Conservation (phyloP, 2,329 filamentous ascomycete species). For the Tetracladium maxilliforme region DNA sequence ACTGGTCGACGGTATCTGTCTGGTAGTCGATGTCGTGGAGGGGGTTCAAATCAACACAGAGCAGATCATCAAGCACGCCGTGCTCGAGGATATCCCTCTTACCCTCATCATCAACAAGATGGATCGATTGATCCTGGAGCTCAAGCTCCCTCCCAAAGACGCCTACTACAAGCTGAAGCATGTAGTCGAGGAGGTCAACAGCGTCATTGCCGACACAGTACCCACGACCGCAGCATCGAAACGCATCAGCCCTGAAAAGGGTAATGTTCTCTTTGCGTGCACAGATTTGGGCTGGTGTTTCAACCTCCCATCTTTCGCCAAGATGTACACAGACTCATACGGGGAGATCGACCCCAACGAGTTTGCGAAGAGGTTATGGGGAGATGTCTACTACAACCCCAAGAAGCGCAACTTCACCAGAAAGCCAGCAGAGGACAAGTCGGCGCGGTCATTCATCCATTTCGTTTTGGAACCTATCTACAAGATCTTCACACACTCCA, state of each 20-base stretch:
- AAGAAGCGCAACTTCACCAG: slow-evolving; percentile 80
- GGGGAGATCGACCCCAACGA: slow-evolving; percentile 68
- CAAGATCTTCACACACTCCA: slow-evolving; percentile 90
- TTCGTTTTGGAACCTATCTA: slow-evolving; percentile 96
- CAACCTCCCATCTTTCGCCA: slow-evolving; percentile 82
- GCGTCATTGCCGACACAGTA: slow-evolving; percentile 74
- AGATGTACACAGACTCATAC: slow-evolving; percentile 89
- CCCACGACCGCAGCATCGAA: slow-evolving; percentile 67
- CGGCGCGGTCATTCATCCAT: slow-evolving; percentile 80
- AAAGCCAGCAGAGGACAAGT: slow-evolving; percentile 66
- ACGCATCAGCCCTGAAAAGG: slow-evolving; percentile 86
- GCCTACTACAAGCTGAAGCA: slow-evolving; percentile 99
- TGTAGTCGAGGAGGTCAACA: slow-evolving; percentile 97
- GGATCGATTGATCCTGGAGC: slow-evolving; percentile 84
- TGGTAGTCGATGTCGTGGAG: slow-evolving; percentile 93
- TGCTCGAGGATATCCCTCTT: slow-evolving; percentile 77
- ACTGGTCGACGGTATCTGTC: slow-evolving; percentile 77
- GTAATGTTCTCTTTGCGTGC: slow-evolving; percentile 95
- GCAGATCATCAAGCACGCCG: slow-evolving; percentile 90
- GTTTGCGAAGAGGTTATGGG: slow-evolving; percentile 80
- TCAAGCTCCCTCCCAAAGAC: slow-evolving; percentile 86
- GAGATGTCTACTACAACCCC: slow-evolving; percentile 93
- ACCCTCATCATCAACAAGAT: slow-evolving; percentile 94
- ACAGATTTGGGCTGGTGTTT: slow-evolving; percentile 95
- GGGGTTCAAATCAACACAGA: slow-evolving; percentile 98